Evolutionary conservation across 75 land plant genomes (phyloP).

Genomic region (Chamaecyparis obtusa): DNA sequence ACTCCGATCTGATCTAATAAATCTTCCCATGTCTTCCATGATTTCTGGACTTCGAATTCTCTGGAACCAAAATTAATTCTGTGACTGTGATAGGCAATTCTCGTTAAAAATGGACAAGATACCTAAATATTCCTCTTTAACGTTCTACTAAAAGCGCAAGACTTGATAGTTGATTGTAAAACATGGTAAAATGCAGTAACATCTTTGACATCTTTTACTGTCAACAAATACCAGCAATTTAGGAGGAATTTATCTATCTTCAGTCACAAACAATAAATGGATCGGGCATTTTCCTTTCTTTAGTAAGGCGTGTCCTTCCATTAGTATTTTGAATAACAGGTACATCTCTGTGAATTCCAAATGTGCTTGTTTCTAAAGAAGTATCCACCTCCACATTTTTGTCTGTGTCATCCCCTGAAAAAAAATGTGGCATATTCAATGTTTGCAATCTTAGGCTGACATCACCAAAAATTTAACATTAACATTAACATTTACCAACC

Average conservation of each 20-base stretch:
- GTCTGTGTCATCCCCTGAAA: background rate
- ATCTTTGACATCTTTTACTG: too few species aligned
- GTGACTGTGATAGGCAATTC: too few species aligned
- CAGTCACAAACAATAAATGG: slow-evolving; percentile 46
- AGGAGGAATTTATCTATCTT: slow-evolving; percentile 14
- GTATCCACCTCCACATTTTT: background rate
- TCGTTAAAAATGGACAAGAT: too few species aligned
- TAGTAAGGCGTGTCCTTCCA: slow-evolving; percentile 22
- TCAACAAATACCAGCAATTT: slow-evolving; percentile 12
- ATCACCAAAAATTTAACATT: slow-evolving; percentile 1
- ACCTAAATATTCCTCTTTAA: too few species aligned
- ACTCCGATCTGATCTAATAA: too few species aligned
- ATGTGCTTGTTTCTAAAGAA: background rate
- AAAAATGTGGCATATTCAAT: background rate
- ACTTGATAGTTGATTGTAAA: too few species aligned
- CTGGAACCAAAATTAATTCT: too few species aligned
- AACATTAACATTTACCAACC: slow-evolving; percentile 11
- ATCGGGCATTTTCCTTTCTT: slow-evolving; percentile 55
- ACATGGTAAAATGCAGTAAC: too few species aligned
- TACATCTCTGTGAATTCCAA: background rate
- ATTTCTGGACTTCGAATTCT: too few species aligned
- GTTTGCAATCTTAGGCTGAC: background rate
- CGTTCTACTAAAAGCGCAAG: too few species aligned
- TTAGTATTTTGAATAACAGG: background rate
- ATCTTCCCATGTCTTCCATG: too few species aligned